These are phyloP conservation scores for Arachis hypogaea DNA, from an alignment of 306 rosid genomes.

Conservation along the genomic window DNA sequence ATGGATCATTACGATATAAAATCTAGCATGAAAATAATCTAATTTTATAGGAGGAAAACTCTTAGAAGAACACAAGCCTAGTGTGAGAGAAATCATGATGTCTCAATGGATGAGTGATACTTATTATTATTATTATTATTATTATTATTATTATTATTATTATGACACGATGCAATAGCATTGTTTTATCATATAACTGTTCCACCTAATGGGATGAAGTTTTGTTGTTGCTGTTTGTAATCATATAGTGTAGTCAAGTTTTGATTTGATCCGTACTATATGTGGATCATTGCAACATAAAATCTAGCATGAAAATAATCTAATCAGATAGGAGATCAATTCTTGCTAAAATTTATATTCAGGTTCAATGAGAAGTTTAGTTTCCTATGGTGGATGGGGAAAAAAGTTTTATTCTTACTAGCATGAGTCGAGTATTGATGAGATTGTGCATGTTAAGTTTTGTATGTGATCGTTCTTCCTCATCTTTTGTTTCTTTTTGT, in stretches of 20 bases:
- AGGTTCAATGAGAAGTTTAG: neutral
- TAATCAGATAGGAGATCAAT: neutral
- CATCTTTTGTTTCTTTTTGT: slow-evolving; percentile 35
- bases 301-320: neutral
- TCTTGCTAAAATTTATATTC: neutral
- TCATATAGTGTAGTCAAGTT: no score
- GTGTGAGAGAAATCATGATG: no score
- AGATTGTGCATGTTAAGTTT: neutral
- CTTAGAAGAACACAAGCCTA: no score
- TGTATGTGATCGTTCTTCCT: slow-evolving; percentile 1
- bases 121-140: no score
- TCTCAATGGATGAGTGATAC: no score
- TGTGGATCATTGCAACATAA: neutral
- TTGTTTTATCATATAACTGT: no score
- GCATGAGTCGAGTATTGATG: neutral
- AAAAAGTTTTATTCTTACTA: neutral
- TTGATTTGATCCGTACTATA: no score
- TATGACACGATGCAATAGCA: no score
- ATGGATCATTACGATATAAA: neutral
- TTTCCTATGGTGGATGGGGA: neutral
- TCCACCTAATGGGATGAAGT: no score
- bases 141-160: no score
- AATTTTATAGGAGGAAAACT: neutral
- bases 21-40: neutral
- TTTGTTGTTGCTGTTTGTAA: no score